Evolutionary conservation across 2,329 filamentous ascomycete species (phyloP).

Genomic region (Diaporthe caulivora): DNA sequence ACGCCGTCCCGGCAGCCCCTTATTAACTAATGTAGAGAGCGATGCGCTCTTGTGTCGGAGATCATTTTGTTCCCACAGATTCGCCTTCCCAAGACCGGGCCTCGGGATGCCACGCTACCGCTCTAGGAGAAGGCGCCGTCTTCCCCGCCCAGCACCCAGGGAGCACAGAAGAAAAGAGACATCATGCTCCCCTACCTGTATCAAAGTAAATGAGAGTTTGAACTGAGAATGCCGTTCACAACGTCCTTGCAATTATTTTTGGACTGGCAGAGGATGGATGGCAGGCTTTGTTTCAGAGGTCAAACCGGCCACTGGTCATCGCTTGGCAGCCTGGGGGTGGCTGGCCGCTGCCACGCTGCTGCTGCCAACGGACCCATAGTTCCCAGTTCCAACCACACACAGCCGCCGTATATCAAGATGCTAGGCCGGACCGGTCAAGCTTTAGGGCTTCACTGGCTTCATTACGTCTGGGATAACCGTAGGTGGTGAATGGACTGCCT

Average conservation of each 20-base stretch:
- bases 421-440: slow-evolving; percentile 27
- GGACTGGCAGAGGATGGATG: slow-evolving; percentile 15
- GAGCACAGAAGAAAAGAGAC: background rate
- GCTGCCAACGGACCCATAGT: slow-evolving; percentile 7
- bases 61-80: slow-evolving; percentile 12
- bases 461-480: slow-evolving; percentile 8
- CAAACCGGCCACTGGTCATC: slow-evolving; percentile 36
- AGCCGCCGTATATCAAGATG: slow-evolving; percentile 24
- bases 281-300: slow-evolving; percentile 37
- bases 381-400: slow-evolving; percentile 31
- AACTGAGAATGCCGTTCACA: background rate
- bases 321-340: slow-evolving; percentile 32
- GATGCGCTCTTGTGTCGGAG: slow-evolving; percentile 1
- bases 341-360: slow-evolving; percentile 31
- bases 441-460: slow-evolving; percentile 11
- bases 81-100: slow-evolving; percentile 19
- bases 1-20: slow-evolving; percentile 6
- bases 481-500: background rate
- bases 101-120: slow-evolving; percentile 10
- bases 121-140: background rate
- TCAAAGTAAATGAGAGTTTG: background rate
- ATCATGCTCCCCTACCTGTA: background rate
- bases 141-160: background rate
- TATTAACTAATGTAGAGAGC: background rate
- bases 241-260: slow-evolving; percentile 21